Evolutionary conservation across 2,329 filamentous ascomycete genomes (phyloP).

Genomic region (Cryphonectria nitschkei): DNA sequence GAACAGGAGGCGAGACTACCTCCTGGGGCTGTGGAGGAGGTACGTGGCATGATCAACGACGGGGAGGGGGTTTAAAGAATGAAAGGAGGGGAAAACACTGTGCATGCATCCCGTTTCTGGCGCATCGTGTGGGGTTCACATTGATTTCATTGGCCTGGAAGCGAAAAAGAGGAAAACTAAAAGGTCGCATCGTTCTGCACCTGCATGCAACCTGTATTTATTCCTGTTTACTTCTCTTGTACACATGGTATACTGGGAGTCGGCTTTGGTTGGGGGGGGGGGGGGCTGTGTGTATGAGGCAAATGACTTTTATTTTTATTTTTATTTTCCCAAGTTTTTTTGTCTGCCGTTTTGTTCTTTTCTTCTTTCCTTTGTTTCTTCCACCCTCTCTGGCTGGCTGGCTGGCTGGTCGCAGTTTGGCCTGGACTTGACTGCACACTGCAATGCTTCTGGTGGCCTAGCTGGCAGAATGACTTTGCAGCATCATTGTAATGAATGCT

Average conservation of each 20-base stretch:
- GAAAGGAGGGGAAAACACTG: no score
- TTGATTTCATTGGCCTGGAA: constrained; percentile 13
- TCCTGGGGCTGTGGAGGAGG: constrained; percentile 26
- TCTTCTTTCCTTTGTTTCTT: not conserved
- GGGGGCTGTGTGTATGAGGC: not conserved
- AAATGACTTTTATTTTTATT: not conserved
- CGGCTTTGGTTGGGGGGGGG: not conserved
- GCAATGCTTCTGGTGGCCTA: not conserved
- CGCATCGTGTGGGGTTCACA: constrained; percentile 5
- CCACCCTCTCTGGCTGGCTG: not conserved
- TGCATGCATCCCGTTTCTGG: constrained; percentile 9
- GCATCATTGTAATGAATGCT: not conserved
- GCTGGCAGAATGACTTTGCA: not conserved
- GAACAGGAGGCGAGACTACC: constrained; percentile 23
- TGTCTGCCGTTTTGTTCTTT: not conserved
- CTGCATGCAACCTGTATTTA: constrained; percentile 2
- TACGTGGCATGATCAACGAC: constrained; percentile 17
- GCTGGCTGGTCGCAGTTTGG: not conserved
- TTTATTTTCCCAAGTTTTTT: not conserved
- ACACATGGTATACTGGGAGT: not conserved
- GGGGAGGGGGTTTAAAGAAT: not conserved
- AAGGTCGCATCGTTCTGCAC: not conserved
- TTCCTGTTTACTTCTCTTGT: not conserved
- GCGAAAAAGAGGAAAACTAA: not conserved
- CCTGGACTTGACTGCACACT: not conserved